Conservation (phyloP, 345 rosid species). For the Aethionema arabicum region DNA sequence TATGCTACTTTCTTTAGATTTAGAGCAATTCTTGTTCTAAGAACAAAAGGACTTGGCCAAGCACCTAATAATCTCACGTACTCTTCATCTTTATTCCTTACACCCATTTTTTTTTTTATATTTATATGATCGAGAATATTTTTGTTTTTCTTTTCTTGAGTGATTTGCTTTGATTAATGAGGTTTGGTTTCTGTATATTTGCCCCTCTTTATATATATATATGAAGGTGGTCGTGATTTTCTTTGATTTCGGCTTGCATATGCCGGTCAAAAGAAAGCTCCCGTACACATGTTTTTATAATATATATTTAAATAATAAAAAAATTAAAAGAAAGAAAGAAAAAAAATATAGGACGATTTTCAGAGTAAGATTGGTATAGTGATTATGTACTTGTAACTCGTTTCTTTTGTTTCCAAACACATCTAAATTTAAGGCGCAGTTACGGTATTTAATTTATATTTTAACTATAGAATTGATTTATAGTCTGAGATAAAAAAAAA, state of each 20-base stretch:
- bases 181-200: conserved; percentile 22
- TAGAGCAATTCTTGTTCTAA: conserved; percentile 60
- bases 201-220: conserved; percentile 19
- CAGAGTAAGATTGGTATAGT: no score
- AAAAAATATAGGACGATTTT: no score
- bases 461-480: no score
- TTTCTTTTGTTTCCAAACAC: no score
- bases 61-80: conserved; percentile 60
- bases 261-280: conserved; percentile 33
- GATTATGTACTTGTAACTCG: no score
- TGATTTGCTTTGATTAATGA: conserved; percentile 19
- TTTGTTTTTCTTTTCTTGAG: background rate
- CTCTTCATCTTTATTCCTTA: conserved; percentile 31
- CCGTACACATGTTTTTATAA: conserved; percentile 23
- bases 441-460: no score
- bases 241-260: conserved; percentile 21
- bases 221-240: conserved; percentile 5
- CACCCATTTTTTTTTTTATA: conserved; percentile 18
- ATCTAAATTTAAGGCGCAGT: no score
- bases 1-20: conserved; percentile 36
- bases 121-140: conserved; percentile 20
- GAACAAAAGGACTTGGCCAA: conserved; percentile 79
- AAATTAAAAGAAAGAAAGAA: no score
- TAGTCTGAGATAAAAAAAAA: no score
- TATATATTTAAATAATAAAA: no score